A percentile compares a stretch with the other conserved stretches of the same genome.
phyloP scores from a whole-genome alignment of 176 grass and related monocot genomes.

The Aegilops speltoides region DNA sequence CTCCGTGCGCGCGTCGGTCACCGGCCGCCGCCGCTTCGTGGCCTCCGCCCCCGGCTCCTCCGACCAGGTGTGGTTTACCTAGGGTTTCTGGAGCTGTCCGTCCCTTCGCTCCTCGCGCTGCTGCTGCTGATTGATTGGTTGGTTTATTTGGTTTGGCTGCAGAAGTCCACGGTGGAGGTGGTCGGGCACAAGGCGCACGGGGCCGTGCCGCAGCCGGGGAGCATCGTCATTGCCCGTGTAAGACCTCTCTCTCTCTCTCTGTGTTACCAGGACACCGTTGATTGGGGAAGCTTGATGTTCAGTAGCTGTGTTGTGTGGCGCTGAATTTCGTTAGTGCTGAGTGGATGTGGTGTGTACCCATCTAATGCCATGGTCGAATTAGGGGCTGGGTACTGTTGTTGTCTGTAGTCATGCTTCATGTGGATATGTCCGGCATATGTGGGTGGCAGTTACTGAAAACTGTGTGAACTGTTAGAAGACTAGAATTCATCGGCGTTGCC shows the following conservation, averaged over 20 bases:
- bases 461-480: too few relatives aligned
- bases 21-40: conserved; percentile 56
- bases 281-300: background rate
- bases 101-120: background rate
- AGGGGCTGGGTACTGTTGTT: background rate
- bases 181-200: conserved; percentile 82
- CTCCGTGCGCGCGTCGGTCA: conserved; percentile 66
- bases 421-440: too few relatives aligned
- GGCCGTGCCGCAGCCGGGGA: conserved; percentile 78
- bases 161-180: conserved; percentile 83
- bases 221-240: conserved; percentile 75
- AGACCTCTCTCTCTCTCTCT: background rate
- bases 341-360: background rate
- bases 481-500: too few relatives aligned
- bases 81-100: background rate
- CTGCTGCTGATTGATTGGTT: background rate
- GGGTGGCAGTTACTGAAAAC: too few relatives aligned
- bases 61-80: conserved; percentile 48
- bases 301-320: background rate
- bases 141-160: conserved; percentile 13
- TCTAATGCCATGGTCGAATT: background rate
- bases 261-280: background rate
- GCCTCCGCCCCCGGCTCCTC: conserved; percentile 54
- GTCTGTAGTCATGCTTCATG: background rate
- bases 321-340: background rate